These are phyloP conservation scores for Fragilaria radians DNA, from an alignment of 108 stramenopile genomes.

Conservation along the genomic window DNA sequence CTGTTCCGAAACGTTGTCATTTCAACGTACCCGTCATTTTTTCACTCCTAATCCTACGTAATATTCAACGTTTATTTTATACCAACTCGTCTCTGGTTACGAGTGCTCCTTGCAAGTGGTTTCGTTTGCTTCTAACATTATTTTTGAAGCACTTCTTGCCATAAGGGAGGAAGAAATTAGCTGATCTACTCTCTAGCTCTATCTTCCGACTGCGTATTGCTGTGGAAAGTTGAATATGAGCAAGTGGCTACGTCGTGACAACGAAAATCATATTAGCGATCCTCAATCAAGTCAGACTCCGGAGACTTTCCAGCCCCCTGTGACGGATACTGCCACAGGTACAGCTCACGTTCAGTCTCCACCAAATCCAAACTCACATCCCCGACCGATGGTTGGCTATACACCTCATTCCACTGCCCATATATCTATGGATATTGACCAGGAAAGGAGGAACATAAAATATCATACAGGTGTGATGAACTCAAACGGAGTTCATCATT, in stretches of 20 bases:
- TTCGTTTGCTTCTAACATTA: too few relatives aligned
- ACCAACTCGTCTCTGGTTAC: too few relatives aligned
- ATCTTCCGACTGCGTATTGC: too few relatives aligned
- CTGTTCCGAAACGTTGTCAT: too few relatives aligned
- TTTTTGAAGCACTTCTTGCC: too few relatives aligned
- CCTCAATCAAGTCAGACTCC: not conserved
- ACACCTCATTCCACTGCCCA: not conserved
- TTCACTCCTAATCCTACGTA: too few relatives aligned
- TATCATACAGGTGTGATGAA: not conserved
- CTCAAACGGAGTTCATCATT: not conserved
- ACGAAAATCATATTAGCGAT: constrained; percentile 1
- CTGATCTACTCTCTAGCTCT: too few relatives aligned
- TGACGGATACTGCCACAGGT: constrained; percentile 4
- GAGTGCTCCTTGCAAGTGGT: too few relatives aligned
- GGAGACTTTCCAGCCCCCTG: constrained; percentile 1
- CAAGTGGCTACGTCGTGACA: constrained; percentile 23
- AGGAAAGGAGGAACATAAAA: not conserved
- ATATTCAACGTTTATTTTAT: too few relatives aligned
- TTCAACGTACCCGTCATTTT: too few relatives aligned
- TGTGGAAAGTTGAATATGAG: constrained; percentile 14
- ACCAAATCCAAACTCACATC: not conserved
- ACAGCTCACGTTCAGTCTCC: not conserved
- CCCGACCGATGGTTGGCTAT: constrained; percentile 20
- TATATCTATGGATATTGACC: constrained; percentile 29
- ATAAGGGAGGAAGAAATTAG: too few relatives aligned